Evolutionary conservation across 495 filamentous ascomycete species (phyloP).

Genomic region (Bacidia gigantensis): DNA sequence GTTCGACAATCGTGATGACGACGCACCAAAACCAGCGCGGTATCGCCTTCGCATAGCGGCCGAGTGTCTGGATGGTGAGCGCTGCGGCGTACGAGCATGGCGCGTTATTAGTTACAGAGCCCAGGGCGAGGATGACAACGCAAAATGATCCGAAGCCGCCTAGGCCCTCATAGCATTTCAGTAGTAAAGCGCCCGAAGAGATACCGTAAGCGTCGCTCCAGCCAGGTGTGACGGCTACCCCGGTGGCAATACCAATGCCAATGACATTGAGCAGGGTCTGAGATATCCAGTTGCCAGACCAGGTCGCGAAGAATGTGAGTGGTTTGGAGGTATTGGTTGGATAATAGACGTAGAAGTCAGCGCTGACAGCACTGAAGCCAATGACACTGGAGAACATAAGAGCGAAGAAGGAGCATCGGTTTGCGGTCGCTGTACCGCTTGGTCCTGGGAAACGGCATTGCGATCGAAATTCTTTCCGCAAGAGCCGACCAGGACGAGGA

Average conservation of each 20-base stretch:
- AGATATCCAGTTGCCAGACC: constrained; percentile 31
- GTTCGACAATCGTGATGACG: constrained; percentile 36
- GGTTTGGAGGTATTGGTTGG: constrained; percentile 32
- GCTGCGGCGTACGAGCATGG: constrained; percentile 50
- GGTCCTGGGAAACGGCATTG: constrained; percentile 28
- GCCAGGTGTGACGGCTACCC: constrained; percentile 33
- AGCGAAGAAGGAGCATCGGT: constrained; percentile 51
- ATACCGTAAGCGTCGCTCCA: constrained; percentile 44
- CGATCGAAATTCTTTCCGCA: constrained; percentile 54
- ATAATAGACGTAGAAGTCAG: constrained; percentile 47
- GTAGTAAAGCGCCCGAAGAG: constrained; percentile 50
- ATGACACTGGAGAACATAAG: constrained; percentile 41
- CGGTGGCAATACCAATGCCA: constrained; percentile 55
- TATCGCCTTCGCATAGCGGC: constrained; percentile 31
- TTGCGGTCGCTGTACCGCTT: constrained; percentile 33
- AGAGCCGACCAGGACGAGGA: constrained; percentile 51
- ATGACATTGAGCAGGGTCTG: constrained; percentile 46
- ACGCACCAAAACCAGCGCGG: constrained; percentile 39
- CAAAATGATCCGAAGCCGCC: constrained; percentile 57
- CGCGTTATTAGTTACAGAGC: constrained; percentile 54
- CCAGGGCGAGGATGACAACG: constrained; percentile 50
- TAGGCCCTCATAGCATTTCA: constrained; percentile 46
- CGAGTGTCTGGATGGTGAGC: constrained; percentile 34
- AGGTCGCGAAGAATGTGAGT: constrained; percentile 31
- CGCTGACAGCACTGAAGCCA: constrained; percentile 34